Conservation (phyloP, 1,284 basidiomycete species). For the Ganoderma resinaceum region DNA sequence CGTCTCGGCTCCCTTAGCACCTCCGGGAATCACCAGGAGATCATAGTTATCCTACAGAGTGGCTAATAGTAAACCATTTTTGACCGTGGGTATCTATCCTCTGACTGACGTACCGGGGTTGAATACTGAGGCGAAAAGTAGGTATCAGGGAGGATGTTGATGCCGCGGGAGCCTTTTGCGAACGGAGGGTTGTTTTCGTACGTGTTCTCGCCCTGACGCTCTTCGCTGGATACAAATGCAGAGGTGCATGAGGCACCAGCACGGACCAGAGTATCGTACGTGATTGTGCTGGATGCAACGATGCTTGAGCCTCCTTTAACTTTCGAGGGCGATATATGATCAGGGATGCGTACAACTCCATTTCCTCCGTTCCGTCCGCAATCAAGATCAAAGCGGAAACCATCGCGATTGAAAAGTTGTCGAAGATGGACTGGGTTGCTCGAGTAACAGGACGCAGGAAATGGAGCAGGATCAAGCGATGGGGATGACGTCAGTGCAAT, state of each 20-base stretch:
- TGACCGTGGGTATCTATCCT: background rate
- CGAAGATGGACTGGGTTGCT: background rate
- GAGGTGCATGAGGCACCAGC: constrained; percentile 72
- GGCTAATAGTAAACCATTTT: background rate
- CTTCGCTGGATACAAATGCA: constrained; percentile 61
- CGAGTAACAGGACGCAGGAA: background rate
- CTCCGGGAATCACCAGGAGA: constrained; percentile 81
- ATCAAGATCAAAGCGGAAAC: constrained; percentile 76
- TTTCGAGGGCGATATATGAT: background rate
- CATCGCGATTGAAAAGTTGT: constrained; percentile 38
- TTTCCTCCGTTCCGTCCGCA: constrained; percentile 92
- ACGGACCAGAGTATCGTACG: constrained; percentile 82
- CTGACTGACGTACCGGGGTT: constrained; percentile 30
- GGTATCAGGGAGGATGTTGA: constrained; percentile 75
- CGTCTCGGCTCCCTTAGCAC: constrained; percentile 81
- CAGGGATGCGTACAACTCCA: constrained; percentile 74
- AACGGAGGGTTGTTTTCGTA: constrained; percentile 43
- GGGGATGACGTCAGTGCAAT: constrained; percentile 16
- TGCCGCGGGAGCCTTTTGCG: constrained; percentile 75
- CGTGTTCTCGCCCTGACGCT: constrained; percentile 12
- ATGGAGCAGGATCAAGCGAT: background rate
- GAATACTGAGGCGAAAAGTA: constrained; percentile 52
- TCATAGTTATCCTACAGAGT: constrained; percentile 63
- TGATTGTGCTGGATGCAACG: constrained; percentile 64
- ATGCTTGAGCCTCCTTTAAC: background rate